Conservation (phyloP, 495 filamentous ascomycete genomes). For the Penicillium coprophilum region DNA sequence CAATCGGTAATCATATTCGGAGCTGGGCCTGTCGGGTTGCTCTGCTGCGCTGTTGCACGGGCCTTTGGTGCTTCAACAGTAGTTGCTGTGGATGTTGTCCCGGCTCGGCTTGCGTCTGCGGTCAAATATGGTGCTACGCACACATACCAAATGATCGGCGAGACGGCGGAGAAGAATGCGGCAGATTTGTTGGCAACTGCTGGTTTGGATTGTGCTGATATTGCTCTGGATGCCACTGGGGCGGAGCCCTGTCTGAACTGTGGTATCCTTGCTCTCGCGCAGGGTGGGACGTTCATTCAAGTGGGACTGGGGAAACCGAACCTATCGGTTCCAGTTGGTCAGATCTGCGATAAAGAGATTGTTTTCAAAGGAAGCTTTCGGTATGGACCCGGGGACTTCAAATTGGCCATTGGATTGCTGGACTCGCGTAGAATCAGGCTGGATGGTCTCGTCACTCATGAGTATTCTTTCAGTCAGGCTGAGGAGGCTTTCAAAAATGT, state of each 20-base stretch:
- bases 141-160: slow-evolving; percentile 47
- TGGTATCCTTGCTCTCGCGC: slow-evolving; percentile 62
- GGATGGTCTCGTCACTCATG: slow-evolving; percentile 65
- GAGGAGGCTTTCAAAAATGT: slow-evolving; percentile 27
- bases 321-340: slow-evolving; percentile 79
- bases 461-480: slow-evolving; percentile 20
- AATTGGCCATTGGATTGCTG: slow-evolving; percentile 69
- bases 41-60: slow-evolving; percentile 71
- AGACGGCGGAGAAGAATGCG: slow-evolving; percentile 59
- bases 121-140: slow-evolving; percentile 62
- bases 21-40: slow-evolving; percentile 76
- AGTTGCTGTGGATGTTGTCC: slow-evolving; percentile 71
- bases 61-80: slow-evolving; percentile 72
- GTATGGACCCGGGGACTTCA: slow-evolving; percentile 77
- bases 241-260: slow-evolving; percentile 73
- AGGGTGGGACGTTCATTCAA: slow-evolving; percentile 79
- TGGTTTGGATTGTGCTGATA: slow-evolving; percentile 59
- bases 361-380: slow-evolving; percentile 77
- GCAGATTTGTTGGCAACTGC: slow-evolving; percentile 45
- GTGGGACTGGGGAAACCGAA: slow-evolving; percentile 76
- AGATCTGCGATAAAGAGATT: slow-evolving; percentile 77
- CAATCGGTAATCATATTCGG: slow-evolving; percentile 77
- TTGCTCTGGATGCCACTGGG: slow-evolving; percentile 76
- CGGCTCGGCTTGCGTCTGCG: slow-evolving; percentile 66
- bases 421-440: slow-evolving; percentile 62